phyloP scores from a whole-genome alignment of 1,139 yeast genomes.

The Suhomyces maxii region DNA sequence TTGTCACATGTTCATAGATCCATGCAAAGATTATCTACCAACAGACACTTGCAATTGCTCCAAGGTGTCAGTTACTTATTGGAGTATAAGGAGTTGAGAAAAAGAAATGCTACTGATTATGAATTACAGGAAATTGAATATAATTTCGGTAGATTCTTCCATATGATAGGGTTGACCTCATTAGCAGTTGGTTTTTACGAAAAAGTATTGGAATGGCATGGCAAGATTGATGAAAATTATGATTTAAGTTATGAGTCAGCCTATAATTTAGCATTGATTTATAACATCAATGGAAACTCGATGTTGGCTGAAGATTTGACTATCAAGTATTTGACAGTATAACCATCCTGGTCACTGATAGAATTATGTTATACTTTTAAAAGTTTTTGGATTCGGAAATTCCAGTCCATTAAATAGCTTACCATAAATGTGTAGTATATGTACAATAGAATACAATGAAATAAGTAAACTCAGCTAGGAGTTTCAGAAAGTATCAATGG shows the following conservation, averaged over 20 bases:
- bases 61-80: constrained; percentile 80
- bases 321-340: constrained; percentile 56
- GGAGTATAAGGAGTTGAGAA: constrained; percentile 60
- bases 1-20: constrained; percentile 87
- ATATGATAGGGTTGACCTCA: constrained; percentile 71
- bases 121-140: constrained; percentile 79
- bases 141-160: constrained; percentile 83
- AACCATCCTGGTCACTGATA: background rate
- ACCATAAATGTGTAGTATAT: background rate
- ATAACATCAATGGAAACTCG: constrained; percentile 72
- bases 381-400: no score
- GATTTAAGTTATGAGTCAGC: constrained; percentile 79
- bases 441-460: background rate
- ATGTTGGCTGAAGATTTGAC: constrained; percentile 61
- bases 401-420: background rate
- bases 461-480: no score
- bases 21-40: constrained; percentile 83
- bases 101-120: constrained; percentile 38
- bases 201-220: constrained; percentile 51
- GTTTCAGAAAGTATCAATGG: no score
- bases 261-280: constrained; percentile 75
- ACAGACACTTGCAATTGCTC: constrained; percentile 80
- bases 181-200: constrained; percentile 75
- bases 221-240: constrained; percentile 33
- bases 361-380: no score